These are phyloP conservation scores for Fusarium sp. DNA, from an alignment of 2,329 filamentous ascomycete species.

Conservation along the genomic window DNA sequence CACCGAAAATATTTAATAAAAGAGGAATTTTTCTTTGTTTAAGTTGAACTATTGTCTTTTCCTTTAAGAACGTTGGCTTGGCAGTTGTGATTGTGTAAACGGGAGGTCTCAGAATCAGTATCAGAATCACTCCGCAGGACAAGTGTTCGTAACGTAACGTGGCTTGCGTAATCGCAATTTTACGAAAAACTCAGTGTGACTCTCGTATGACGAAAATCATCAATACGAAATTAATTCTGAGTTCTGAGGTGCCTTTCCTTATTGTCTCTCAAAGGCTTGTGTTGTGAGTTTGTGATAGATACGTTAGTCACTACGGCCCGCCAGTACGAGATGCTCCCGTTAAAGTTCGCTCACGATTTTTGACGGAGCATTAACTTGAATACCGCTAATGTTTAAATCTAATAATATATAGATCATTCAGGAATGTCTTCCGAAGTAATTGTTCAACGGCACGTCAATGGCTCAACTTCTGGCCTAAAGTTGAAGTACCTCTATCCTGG, in stretches of 20 bases:
- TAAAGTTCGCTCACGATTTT: neutral
- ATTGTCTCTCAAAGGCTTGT: neutral
- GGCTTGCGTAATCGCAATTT: conserved; percentile 26
- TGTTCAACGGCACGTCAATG: neutral
- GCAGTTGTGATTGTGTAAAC: neutral
- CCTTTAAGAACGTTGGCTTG: neutral
- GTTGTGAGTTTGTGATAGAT: neutral
- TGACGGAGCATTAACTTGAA: neutral
- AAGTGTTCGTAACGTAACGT: conserved; percentile 20
- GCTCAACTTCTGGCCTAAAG: neutral
- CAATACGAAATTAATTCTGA: neutral
- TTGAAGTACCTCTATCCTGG: neutral
- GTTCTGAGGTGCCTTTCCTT: neutral
- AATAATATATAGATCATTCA: neutral
- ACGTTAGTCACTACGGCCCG: neutral
- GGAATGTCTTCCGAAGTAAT: neutral
- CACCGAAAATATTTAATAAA: neutral
- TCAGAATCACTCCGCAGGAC: neutral
- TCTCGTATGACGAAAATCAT: neutral
- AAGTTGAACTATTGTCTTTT: neutral
- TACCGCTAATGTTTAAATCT: neutral
- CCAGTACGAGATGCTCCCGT: neutral
- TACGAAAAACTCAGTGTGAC: neutral
- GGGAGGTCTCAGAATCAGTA: neutral
- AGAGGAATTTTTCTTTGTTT: neutral